Evolutionary conservation across 768 basidiomycete genomes (phyloP).

Genomic region (Boletellus ananiceps): DNA sequence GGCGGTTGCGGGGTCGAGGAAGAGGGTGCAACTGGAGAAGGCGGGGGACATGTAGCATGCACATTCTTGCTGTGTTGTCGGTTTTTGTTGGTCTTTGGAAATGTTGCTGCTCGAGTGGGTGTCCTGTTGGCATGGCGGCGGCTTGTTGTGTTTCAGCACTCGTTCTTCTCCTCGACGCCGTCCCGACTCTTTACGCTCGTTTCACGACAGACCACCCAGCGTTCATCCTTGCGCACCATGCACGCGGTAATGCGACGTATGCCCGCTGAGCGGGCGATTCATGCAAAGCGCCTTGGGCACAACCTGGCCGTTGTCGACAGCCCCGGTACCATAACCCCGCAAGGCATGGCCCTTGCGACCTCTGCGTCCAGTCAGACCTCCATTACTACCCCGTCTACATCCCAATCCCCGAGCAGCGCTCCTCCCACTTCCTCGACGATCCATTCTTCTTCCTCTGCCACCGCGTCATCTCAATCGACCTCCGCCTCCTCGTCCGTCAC

Average conservation of each 20-base stretch:
- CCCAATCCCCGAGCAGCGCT: conserved; percentile 14
- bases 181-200: conserved; percentile 15
- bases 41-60: conserved; percentile 42
- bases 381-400: conserved; percentile 4
- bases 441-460: conserved; percentile 12
- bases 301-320: not conserved
- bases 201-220: conserved; percentile 1
- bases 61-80: not conserved
- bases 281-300: conserved; percentile 30
- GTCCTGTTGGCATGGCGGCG: conserved; percentile 19
- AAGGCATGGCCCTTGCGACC: not conserved
- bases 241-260: conserved; percentile 23
- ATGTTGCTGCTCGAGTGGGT: too few relatives aligned
- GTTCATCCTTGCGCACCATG: conserved; percentile 9
- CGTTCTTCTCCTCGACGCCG: not conserved
- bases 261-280: conserved; percentile 32
- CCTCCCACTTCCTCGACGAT: conserved; percentile 7
- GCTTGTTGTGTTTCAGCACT: not conserved
- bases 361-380: not conserved
- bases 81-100: too few relatives aligned
- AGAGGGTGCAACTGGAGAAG: conserved; percentile 64
- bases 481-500: conserved; percentile 1
- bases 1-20: conserved; percentile 62
- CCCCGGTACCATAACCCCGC: not conserved
- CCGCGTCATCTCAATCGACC: conserved; percentile 1